Percentiles rank a stretch among this genome's conserved stretches.
Conservation (phyloP, 345 rosid genomes). For the Hypericum perforatum region DNA sequence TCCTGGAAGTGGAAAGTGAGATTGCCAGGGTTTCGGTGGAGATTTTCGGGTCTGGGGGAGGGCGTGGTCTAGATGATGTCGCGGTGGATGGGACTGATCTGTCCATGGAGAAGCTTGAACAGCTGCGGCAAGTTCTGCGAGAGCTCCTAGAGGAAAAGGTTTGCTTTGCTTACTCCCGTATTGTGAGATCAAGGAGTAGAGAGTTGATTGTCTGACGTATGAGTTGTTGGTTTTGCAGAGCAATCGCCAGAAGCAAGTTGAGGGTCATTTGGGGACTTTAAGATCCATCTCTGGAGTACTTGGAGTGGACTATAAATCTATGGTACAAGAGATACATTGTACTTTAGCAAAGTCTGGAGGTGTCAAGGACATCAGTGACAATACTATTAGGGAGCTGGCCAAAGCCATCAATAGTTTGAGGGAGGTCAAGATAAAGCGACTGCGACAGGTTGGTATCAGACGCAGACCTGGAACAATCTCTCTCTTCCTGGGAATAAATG, state of each 20-base stretch:
- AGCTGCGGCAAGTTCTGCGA: conserved; percentile 28
- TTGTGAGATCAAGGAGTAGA: too few relatives aligned
- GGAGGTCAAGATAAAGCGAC: conserved; percentile 43
- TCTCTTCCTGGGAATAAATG: too few relatives aligned
- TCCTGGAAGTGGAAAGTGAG: conserved; percentile 35
- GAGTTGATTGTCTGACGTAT: not conserved
- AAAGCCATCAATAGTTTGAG: conserved; percentile 33
- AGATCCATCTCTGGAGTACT: conserved; percentile 47
- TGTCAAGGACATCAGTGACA: conserved; percentile 33
- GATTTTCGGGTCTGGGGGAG: conserved; percentile 27
- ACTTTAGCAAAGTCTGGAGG: conserved; percentile 29
- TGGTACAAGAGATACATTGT: conserved; percentile 33
- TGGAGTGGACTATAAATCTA: conserved; percentile 43
- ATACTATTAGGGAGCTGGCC: conserved; percentile 38
- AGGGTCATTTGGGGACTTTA: conserved; percentile 28
- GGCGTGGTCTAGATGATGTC: conserved; percentile 15
- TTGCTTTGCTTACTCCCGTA: not conserved
- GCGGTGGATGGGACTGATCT: conserved; percentile 38
- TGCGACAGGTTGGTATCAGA: conserved; percentile 36
- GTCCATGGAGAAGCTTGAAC: conserved; percentile 44
- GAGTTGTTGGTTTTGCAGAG: conserved; percentile 21
- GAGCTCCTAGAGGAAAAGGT: conserved; percentile 59
- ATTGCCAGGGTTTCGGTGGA: conserved; percentile 39
- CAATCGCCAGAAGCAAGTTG: conserved; percentile 37
- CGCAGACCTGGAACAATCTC: too few relatives aligned